These are phyloP conservation scores for Pythium scleroteichum DNA, from an alignment of 352 stramenopile genomes.

Conservation along the genomic window DNA sequence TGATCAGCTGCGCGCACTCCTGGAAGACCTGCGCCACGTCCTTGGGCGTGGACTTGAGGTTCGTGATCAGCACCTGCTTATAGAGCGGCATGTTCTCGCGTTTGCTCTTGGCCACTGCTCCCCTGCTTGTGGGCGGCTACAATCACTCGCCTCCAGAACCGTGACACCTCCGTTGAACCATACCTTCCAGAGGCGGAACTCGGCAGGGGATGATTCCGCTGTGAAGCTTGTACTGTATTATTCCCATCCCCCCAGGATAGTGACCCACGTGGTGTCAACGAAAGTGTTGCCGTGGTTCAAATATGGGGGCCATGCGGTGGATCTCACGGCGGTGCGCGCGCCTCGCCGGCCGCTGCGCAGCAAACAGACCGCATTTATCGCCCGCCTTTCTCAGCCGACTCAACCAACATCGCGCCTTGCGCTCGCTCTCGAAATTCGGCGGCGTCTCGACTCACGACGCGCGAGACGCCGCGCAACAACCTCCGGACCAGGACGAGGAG, in stretches of 20 bases:
- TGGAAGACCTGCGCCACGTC: constrained; percentile 84
- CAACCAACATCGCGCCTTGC: not conserved
- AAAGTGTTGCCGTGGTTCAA: constrained; percentile 4
- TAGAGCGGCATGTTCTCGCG: constrained; percentile 72
- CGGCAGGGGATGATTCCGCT: too few relatives aligned
- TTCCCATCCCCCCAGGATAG: constrained; percentile 8
- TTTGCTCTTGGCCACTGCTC: constrained; percentile 29
- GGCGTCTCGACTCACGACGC: constrained; percentile 16
- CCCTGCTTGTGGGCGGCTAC: constrained; percentile 14
- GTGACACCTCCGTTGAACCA: not conserved
- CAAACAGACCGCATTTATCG: too few relatives aligned
- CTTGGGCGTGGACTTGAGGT: constrained; percentile 85
- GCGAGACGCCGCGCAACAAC: not conserved
- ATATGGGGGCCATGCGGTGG: not conserved
- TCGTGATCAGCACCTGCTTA: constrained; percentile 89
- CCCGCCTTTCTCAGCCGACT: not conserved
- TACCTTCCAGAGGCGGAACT: too few relatives aligned
- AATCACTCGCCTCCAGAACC: constrained; percentile 5
- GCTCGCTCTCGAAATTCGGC: constrained; percentile 18
- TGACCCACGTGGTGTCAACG: constrained; percentile 10
- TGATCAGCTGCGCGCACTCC: constrained; percentile 75
- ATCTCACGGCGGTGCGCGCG: constrained; percentile 12
- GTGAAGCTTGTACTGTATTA: constrained; percentile 6
- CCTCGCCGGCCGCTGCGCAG: not conserved
- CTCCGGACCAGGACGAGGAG: constrained; percentile 36